phyloP scores from a whole-genome alignment of 2,329 filamentous ascomycete species.

The Amesomyces nigricolor region DNA sequence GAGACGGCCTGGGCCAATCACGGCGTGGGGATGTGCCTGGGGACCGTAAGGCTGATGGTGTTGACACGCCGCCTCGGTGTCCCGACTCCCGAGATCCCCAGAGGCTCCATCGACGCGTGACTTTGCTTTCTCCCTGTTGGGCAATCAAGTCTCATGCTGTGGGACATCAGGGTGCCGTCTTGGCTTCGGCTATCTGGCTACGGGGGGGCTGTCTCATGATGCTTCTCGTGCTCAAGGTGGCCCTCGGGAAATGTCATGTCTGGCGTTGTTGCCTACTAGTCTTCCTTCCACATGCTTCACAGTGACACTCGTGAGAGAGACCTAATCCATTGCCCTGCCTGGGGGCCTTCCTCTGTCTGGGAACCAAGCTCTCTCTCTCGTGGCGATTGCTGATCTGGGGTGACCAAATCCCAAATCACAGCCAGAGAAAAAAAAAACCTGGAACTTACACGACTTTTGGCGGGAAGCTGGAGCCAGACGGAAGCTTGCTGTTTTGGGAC shows the following conservation, averaged over 20 bases:
- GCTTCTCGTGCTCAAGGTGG: too few species aligned
- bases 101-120: background rate
- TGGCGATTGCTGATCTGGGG: too few species aligned
- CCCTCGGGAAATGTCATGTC: too few species aligned
- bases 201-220: too few species aligned
- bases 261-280: too few species aligned
- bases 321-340: too few species aligned
- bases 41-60: constrained; percentile 18
- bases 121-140: background rate
- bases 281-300: too few species aligned
- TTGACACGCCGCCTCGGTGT: constrained; percentile 11
- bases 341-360: too few species aligned
- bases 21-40: background rate
- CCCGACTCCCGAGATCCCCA: background rate
- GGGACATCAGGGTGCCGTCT: background rate
- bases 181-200: background rate
- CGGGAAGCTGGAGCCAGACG: background rate
- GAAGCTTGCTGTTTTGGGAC: constrained; percentile 17
- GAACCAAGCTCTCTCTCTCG: too few species aligned
- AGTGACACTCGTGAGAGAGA: too few species aligned
- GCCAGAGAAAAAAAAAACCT: too few species aligned
- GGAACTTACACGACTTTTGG: background rate
- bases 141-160: background rate
- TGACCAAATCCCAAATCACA: too few species aligned
- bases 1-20: constrained; percentile 18